These are phyloP conservation scores for Dactylonectria macrodidyma DNA, from an alignment of 2,329 filamentous ascomycete species.

Conservation along the genomic window DNA sequence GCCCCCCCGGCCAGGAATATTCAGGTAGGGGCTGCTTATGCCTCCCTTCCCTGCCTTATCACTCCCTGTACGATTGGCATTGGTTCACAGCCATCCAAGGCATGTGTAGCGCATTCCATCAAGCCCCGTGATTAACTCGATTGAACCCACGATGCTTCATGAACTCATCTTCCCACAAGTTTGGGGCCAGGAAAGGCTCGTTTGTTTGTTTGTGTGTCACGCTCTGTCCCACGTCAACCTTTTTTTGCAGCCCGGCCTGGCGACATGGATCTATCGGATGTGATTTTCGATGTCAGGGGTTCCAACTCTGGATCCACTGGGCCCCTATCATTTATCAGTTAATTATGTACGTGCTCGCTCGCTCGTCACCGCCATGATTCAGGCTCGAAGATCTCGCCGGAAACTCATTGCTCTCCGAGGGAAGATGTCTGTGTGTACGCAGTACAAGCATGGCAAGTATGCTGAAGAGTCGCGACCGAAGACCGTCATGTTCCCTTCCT, in stretches of 20 bases:
- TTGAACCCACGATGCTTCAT: not conserved
- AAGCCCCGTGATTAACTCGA: constrained; percentile 1
- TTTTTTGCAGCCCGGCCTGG: not conserved
- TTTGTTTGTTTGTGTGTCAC: not conserved
- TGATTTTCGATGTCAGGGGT: not conserved
- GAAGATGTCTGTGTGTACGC: not conserved
- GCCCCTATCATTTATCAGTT: constrained; percentile 3
- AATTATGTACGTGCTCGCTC: not conserved
- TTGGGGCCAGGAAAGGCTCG: not conserved
- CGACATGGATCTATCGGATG: constrained; percentile 1
- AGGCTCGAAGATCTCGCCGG: not conserved
- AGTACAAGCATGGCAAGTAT: not conserved
- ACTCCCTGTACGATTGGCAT: not conserved
- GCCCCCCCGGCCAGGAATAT: not conserved
- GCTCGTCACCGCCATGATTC: not conserved
- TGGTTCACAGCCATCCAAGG: not conserved
- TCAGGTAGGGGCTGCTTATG: not conserved
- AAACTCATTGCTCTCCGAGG: not conserved
- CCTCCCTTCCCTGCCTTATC: not conserved
- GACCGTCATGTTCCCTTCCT: not conserved
- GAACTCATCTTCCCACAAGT: not conserved
- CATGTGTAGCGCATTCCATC: not conserved
- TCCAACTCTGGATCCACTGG: not conserved
- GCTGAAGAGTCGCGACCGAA: not conserved
- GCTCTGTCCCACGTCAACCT: not conserved